phyloP scores from a whole-genome alignment of 345 rosid genomes.

The Clausena lansium region DNA sequence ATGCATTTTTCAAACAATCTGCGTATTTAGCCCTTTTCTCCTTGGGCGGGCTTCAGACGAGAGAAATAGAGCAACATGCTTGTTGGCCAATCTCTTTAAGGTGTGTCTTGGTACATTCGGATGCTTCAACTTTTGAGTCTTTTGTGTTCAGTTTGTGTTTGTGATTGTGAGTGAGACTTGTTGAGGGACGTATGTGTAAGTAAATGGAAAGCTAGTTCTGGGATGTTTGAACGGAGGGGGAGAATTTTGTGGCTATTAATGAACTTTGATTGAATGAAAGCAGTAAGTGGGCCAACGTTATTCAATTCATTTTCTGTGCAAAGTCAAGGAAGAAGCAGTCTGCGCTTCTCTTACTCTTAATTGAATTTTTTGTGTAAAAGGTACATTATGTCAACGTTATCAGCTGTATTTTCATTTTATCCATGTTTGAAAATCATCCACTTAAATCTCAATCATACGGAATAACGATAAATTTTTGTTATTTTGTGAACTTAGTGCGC shows the following conservation, averaged over 20 bases:
- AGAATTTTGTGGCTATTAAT: neutral
- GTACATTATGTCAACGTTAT: no score
- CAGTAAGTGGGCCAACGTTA: neutral
- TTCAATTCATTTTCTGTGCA: neutral
- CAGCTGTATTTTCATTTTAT: no score
- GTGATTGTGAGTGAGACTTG: neutral
- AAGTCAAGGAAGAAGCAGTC: neutral
- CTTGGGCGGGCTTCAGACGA: constrained; percentile 14
- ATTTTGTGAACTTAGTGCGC: no score
- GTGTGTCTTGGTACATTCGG: neutral
- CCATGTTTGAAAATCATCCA: no score
- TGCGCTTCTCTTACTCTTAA: neutral
- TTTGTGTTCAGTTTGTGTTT: neutral
- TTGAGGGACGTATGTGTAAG: neutral
- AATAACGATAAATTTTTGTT: no score
- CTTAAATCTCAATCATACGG: no score
- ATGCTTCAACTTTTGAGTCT: no score
- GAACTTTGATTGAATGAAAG: neutral
- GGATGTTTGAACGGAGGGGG: neutral
- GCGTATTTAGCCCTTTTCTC: neutral
- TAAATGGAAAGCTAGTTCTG: neutral
- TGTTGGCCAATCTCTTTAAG: constrained; percentile 28
- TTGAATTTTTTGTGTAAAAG: neutral
- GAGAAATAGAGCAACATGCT: constrained; percentile 28
- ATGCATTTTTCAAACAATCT: constrained; percentile 20